Percentiles rank a stretch among this genome's conserved stretches.
These are phyloP conservation scores for Quercus parvula DNA, from an alignment of 306 rosid species.

Conservation along the genomic window DNA sequence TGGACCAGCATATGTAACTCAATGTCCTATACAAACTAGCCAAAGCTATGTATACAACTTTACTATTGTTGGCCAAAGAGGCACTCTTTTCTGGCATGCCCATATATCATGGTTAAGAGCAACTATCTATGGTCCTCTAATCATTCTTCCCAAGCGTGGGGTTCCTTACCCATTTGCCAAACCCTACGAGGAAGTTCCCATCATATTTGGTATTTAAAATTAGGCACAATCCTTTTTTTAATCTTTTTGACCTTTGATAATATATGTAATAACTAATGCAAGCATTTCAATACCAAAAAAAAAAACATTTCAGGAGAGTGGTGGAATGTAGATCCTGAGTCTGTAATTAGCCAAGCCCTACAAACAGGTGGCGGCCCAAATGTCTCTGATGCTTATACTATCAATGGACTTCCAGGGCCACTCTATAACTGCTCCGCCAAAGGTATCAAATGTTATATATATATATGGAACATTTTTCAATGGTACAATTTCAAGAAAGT, in stretches of 20 bases:
- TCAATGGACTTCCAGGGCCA: slow-evolving; percentile 10
- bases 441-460: background rate
- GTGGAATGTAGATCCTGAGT: slow-evolving; percentile 5
- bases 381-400: background rate
- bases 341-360: slow-evolving; percentile 4
- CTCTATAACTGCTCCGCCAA: background rate
- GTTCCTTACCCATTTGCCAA: slow-evolving; percentile 3
- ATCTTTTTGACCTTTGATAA: too few relatives aligned
- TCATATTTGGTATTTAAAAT: background rate
- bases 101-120: slow-evolving; percentile 7
- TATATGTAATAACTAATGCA: too few relatives aligned
- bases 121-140: background rate
- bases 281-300: too few relatives aligned
- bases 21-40: slow-evolving; percentile 3
- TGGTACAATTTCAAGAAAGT: background rate
- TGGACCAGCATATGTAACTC: slow-evolving; percentile 5
- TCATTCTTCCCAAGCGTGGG: slow-evolving; percentile 10
- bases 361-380: slow-evolving; percentile 12
- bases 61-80: slow-evolving; percentile 6
- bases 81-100: slow-evolving; percentile 1
- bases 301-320: slow-evolving; percentile 2
- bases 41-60: slow-evolving; percentile 3
- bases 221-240: too few relatives aligned
- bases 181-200: slow-evolving; percentile 3
- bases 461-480: background rate